Evolutionary conservation across 164 flowering plant species (phyloP).

Genomic region (Piper betle): DNA sequence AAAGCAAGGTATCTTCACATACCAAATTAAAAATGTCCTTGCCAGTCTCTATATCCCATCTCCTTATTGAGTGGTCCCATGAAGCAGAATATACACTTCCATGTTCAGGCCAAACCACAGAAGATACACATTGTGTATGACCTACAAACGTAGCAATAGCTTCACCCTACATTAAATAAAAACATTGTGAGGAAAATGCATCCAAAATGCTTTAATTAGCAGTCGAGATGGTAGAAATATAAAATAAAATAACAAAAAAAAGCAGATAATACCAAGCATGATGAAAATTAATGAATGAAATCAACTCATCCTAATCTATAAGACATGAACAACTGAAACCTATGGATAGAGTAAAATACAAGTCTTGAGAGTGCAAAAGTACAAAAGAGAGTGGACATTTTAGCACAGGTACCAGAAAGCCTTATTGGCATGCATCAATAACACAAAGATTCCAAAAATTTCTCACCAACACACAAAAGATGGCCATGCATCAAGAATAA

Average conservation of each 20-base stretch:
- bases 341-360: too few relatives aligned
- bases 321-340: too few relatives aligned
- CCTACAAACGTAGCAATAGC: conserved; percentile 70
- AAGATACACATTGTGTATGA: conserved; percentile 79
- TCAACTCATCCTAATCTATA: too few relatives aligned
- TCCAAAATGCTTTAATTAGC: not conserved
- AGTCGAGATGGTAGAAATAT: not conserved
- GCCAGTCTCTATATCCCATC: conserved; percentile 90
- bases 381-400: too few relatives aligned
- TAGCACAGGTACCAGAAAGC: too few relatives aligned
- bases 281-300: too few relatives aligned
- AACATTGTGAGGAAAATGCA: not conserved
- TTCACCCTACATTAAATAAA: conserved; percentile 42
- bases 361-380: too few relatives aligned
- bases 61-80: conserved; percentile 86
- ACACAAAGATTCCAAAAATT: too few relatives aligned
- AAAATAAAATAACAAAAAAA: too few relatives aligned
- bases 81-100: conserved; percentile 73
- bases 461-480: not conserved
- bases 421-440: too few relatives aligned
- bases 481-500: too few relatives aligned
- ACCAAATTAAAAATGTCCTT: conserved; percentile 58
- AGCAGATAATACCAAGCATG: too few relatives aligned
- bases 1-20: conserved; percentile 1
- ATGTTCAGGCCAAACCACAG: conserved; percentile 68